These are phyloP conservation scores for Theobroma cacao DNA, from an alignment of 345 rosid genomes.

Conservation along the genomic window DNA sequence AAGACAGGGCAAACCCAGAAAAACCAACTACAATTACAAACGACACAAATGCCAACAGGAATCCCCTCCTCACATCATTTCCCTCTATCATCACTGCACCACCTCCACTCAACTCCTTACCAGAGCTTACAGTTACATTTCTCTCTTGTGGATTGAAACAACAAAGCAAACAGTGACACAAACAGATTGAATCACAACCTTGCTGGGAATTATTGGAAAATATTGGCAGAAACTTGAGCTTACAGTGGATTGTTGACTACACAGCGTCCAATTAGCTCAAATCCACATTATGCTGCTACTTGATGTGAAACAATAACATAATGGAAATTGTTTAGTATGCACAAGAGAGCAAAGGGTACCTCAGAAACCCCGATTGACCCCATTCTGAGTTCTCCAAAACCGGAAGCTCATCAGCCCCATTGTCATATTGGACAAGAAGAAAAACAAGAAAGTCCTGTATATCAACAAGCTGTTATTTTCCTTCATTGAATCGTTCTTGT, in stretches of 20 bases:
- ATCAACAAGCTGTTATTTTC: constrained; percentile 16
- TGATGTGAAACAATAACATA: constrained; percentile 2
- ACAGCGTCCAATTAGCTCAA: constrained; percentile 15
- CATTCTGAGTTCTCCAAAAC: background rate
- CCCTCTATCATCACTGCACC: constrained; percentile 1
- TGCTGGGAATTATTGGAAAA: background rate
- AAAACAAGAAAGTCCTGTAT: background rate
- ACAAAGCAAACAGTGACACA: background rate
- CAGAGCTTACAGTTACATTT: background rate
- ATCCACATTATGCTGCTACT: constrained; percentile 21
- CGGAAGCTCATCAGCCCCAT: constrained; percentile 9
- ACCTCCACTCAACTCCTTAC: background rate
- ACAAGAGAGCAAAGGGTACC: constrained; percentile 24
- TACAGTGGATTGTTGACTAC: constrained; percentile 8
- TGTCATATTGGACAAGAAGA: constrained; percentile 1
- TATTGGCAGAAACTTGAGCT: background rate
- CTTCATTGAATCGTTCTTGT: constrained; percentile 57
- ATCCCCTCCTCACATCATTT: background rate
- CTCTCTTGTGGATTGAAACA: background rate
- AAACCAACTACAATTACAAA: constrained; percentile 1
- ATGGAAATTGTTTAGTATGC: constrained; percentile 11
- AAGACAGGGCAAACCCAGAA: background rate
- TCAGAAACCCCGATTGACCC: constrained; percentile 4
- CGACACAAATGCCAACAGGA: background rate
- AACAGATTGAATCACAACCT: background rate